phyloP scores from a whole-genome alignment of 306 rosid species.

The Gillenia trifoliata region DNA sequence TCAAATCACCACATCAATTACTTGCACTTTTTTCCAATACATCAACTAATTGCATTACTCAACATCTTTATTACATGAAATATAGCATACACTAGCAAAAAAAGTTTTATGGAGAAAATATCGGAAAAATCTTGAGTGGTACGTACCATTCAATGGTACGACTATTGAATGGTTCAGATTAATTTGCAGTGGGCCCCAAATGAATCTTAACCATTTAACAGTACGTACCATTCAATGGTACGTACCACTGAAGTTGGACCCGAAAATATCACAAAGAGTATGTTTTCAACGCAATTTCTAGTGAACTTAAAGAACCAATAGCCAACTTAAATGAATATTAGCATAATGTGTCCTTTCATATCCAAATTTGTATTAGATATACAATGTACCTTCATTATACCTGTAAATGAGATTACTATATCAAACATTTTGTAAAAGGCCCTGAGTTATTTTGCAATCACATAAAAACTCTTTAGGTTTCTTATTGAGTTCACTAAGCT shows the following conservation, averaged over 20 bases:
- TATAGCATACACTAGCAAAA: neutral
- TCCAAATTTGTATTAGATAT: neutral
- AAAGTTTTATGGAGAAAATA: neutral
- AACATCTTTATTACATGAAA: neutral
- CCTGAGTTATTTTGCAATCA: neutral
- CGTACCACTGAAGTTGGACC: too few relatives aligned
- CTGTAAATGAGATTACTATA: neutral
- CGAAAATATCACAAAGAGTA: too few relatives aligned
- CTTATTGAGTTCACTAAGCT: neutral
- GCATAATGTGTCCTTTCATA: neutral
- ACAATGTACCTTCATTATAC: neutral
- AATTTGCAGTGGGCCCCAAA: too few relatives aligned
- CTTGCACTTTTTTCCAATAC: neutral
- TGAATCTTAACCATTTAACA: too few relatives aligned
- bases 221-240: too few relatives aligned
- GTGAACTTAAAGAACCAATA: neutral
- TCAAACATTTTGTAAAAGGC: neutral
- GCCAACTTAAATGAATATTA: neutral
- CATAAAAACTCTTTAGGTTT: neutral
- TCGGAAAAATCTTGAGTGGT: too few relatives aligned
- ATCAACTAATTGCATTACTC: neutral
- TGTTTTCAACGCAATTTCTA: neutral
- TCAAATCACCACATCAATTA: neutral
- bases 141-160: too few relatives aligned
- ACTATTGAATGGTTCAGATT: too few relatives aligned